Conservation (phyloP, 768 basidiomycete species). For the Tubosaeta sp. region DNA sequence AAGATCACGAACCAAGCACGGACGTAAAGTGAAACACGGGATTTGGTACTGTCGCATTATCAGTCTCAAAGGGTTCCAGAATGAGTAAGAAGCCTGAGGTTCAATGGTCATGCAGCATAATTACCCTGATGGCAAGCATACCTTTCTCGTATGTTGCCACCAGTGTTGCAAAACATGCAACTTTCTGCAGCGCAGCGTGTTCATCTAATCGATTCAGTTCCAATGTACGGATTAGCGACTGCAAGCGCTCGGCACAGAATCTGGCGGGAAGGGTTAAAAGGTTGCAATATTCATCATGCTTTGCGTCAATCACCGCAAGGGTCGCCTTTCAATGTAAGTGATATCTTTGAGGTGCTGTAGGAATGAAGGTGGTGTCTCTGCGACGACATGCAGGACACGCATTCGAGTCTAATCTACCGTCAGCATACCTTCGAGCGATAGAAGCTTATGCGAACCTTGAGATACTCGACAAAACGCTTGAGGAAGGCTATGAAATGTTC, state of each 20-base stretch:
- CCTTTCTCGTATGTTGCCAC: constrained; percentile 99
- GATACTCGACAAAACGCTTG: constrained; percentile 96
- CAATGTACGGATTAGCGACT: constrained; percentile 89
- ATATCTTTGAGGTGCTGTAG: constrained; percentile 98
- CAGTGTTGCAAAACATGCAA: constrained; percentile 92
- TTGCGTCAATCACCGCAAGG: constrained; percentile 63
- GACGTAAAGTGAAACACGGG: constrained; percentile 98
- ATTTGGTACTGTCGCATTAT: constrained; percentile 97
- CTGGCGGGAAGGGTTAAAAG: constrained; percentile 36
- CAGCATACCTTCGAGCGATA: constrained; percentile 4
- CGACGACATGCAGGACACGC: constrained; percentile 98
- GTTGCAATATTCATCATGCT: not conserved
- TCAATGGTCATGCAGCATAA: not conserved
- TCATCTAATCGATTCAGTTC: constrained; percentile 90
- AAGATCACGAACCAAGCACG: constrained; percentile 17
- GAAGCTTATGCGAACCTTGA: constrained; percentile 59
- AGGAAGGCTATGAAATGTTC: constrained; percentile 99
- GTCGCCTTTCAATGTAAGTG: constrained; percentile 94
- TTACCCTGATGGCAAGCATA: constrained; percentile 21
- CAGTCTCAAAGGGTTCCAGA: constrained; percentile 97
- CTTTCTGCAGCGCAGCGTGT: constrained; percentile 87
- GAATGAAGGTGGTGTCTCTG: constrained; percentile 96
- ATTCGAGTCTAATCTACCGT: constrained; percentile 75
- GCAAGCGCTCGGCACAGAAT: constrained; percentile 94
- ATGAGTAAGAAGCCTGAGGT: constrained; percentile 87